Base-by-base conservation (phyloP, 2,329 filamentous ascomycete species). In the Orbilia ellipsospora region DNA sequence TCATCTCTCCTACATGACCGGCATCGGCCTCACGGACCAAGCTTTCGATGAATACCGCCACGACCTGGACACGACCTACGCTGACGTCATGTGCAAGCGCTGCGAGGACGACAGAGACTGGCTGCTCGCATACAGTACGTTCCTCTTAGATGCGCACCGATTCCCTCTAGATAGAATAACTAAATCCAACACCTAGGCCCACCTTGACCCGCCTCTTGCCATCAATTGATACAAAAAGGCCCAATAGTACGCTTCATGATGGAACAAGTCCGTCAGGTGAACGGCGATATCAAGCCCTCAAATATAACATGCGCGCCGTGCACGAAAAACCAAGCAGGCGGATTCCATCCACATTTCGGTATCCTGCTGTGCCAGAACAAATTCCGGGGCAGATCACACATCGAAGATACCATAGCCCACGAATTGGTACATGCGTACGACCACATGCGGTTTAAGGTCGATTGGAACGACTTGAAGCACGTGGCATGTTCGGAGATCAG, bases 351-450 rank as follows among this genome's bases (percentile, higher is more conserved):
- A 0, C 87, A 91, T 60, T 91, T 93, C 81, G 95, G 95, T 44
- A 97, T 99, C 77, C 82, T 96, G 80, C 86, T 99, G 20, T 99
- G 95, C 83, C 93, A 95, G 61, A 99, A 99, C 83, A 90, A 95
- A 83, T 88, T 98, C 81, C 86, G 90, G 73, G 89, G 93, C 81
- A 85, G 89, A 69, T 89, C 90, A 36, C 93, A 97, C 81, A 83
- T 97, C 79, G 95, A 99, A 84, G 95, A 99, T 82, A 97, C 94
- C 10, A 85, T 99, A 80, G 90, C 94, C 28, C 95, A 99, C 83
- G 95, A 99, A 84, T 96, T 99, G 93, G 91, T 99, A 63, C 95
- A 99, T 82, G 94, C 94, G 0, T 98, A 93, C 86, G 95, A 99
- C 82, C 91, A 96, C 82, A 81, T 98, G 79, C 85, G 94, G 77